Percentiles rank a stretch among this genome's conserved stretches.
phyloP scores from a whole-genome alignment of 768 basidiomycete genomes.

The Boletus vermiculosoides region DNA sequence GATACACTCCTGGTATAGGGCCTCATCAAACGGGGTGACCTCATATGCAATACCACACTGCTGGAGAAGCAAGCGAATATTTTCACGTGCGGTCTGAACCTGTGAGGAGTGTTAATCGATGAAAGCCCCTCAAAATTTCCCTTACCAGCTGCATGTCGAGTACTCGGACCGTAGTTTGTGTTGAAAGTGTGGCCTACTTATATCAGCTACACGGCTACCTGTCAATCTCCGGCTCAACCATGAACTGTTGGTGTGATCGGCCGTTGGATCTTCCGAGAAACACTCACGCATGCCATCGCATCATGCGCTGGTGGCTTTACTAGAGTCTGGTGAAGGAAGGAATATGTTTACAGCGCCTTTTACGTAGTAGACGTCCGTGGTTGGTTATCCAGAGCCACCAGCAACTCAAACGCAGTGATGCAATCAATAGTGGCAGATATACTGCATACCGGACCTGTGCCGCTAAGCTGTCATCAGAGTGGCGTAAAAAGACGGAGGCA shows the following conservation, averaged over 20 bases:
- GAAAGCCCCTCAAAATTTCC: background rate
- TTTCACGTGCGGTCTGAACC: constrained; percentile 10
- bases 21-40: constrained; percentile 9
- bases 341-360: background rate
- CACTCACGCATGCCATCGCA: background rate
- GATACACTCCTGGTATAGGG: constrained; percentile 21
- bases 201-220: background rate
- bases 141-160: constrained; percentile 13
- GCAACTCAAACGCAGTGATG: background rate
- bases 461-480: too few species aligned
- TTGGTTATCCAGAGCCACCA: background rate
- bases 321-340: background rate
- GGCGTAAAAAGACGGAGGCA: too few species aligned
- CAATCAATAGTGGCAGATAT: background rate
- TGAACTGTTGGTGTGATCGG: background rate
- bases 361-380: background rate
- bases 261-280: background rate
- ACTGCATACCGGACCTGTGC: background rate
- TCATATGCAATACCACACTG: constrained; percentile 16
- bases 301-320: background rate
- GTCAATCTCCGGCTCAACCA: background rate
- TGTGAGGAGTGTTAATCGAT: background rate
- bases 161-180: background rate
- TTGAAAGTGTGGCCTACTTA: background rate
- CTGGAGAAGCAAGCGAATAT: constrained; percentile 12